Evolutionary conservation across 768 basidiomycete species (phyloP).

Genomic region (Boletus speciosus): DNA sequence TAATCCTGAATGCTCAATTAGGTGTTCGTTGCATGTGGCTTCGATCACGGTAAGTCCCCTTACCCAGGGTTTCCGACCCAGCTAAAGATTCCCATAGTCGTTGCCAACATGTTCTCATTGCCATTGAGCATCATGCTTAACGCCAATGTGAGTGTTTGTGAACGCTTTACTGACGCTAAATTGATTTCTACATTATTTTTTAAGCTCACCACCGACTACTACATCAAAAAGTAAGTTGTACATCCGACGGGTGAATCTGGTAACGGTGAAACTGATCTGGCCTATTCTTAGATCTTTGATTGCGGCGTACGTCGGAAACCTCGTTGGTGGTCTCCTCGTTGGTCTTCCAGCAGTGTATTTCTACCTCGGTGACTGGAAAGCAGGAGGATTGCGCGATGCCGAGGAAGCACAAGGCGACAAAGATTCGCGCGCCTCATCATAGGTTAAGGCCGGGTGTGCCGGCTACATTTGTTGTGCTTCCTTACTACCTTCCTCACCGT

Average conservation of each 20-base stretch:
- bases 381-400: conserved; percentile 36
- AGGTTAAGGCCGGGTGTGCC: not conserved
- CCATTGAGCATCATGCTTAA: conserved; percentile 70
- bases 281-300: conserved; percentile 50
- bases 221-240: conserved; percentile 60
- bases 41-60: conserved; percentile 56
- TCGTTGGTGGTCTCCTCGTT: conserved; percentile 61
- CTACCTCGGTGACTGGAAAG: conserved; percentile 51
- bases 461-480: not conserved
- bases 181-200: not conserved
- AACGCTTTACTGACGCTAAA: not conserved
- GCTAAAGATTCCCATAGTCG: conserved; percentile 36
- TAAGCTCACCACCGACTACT: conserved; percentile 39
- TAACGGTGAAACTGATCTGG: not conserved
- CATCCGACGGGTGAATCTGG: not conserved
- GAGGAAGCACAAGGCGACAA: conserved; percentile 35
- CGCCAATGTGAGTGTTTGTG: conserved; percentile 47
- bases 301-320: conserved; percentile 63
- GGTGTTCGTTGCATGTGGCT: conserved; percentile 70
- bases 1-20: conserved; percentile 18
- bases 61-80: not conserved
- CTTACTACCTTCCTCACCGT: not conserved
- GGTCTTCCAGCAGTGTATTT: conserved; percentile 63
- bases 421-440: conserved; percentile 8
- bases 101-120: conserved; percentile 76